phyloP scores from a whole-genome alignment of 2,329 filamentous ascomycete species.

The Xylariomycetidae sp. region DNA sequence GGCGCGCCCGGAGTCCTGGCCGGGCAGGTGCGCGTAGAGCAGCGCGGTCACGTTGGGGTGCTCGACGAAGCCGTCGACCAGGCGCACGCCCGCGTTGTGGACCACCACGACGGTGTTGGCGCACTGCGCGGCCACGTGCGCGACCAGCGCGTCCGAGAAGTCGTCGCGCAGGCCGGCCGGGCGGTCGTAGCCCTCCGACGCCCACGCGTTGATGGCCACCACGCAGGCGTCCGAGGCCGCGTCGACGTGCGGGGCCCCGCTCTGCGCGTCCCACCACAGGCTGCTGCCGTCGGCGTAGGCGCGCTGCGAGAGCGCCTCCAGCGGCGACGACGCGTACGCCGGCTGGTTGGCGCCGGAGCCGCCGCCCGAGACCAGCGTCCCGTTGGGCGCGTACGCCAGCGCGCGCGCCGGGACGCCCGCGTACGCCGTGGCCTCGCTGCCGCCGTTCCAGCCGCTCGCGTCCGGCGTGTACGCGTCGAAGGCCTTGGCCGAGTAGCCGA shows the following conservation, averaged over 20 bases:
- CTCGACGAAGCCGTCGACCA: constrained; percentile 52
- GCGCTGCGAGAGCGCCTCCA: constrained; percentile 34
- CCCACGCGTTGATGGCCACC: constrained; percentile 51
- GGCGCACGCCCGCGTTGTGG: constrained; percentile 54
- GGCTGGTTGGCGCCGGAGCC: constrained; percentile 26
- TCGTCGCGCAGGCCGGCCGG: constrained; percentile 55
- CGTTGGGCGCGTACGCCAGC: constrained; percentile 35
- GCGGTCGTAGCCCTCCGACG: constrained; percentile 57
- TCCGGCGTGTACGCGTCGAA: constrained; percentile 32
- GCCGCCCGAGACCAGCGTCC: constrained; percentile 32
- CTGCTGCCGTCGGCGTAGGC: constrained; percentile 38
- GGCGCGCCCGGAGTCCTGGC: constrained; percentile 62
- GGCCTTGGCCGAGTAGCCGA: constrained; percentile 51
- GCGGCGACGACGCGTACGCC: constrained; percentile 34
- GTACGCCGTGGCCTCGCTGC: constrained; percentile 19
- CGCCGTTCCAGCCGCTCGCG: constrained; percentile 25
- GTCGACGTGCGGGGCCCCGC: constrained; percentile 32
- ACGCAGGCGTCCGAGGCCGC: constrained; percentile 49
- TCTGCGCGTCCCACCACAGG: constrained; percentile 41
- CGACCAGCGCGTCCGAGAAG: constrained; percentile 43
- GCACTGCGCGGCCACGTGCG: constrained; percentile 43
- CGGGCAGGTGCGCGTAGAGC: constrained; percentile 42
- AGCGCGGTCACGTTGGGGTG: constrained; percentile 69
- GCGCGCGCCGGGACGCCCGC: constrained; percentile 19
- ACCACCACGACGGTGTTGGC: constrained; percentile 58